These are phyloP conservation scores for Brassica juncea DNA, from an alignment of 345 rosid genomes.

Conservation along the genomic window DNA sequence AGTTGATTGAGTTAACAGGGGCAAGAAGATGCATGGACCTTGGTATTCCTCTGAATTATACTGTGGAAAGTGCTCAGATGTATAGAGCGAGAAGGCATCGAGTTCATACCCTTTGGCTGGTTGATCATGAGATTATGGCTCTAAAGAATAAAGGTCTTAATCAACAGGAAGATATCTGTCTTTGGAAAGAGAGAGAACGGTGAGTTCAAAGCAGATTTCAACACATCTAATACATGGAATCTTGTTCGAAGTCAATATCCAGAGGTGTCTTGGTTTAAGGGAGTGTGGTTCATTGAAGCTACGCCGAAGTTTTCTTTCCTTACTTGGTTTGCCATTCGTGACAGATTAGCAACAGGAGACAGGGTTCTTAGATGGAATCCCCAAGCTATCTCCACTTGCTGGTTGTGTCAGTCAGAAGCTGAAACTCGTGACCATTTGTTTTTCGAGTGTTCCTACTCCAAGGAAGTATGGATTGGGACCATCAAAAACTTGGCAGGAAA, in stretches of 20 bases:
- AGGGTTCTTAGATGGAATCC: not conserved
- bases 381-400: not conserved
- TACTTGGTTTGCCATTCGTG: not conserved
- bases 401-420: not conserved
- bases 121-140: not conserved
- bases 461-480: not conserved
- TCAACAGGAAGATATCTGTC: not conserved
- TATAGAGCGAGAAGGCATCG: not conserved
- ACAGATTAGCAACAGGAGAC: not conserved
- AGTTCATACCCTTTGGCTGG: too few relatives aligned
- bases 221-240: not conserved
- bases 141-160: not conserved
- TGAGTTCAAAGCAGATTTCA: not conserved
- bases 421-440: not conserved
- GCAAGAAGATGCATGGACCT: too few relatives aligned
- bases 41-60: not conserved
- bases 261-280: not conserved
- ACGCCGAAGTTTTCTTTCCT: not conserved
- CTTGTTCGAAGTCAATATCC: not conserved
- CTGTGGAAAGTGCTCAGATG: not conserved
- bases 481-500: too few relatives aligned
- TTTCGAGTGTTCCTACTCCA: not conserved
- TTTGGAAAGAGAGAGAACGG: not conserved
- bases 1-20: too few relatives aligned
- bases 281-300: not conserved